A percentile compares a stretch with the other conserved stretches of the same genome.
Conservation (phyloP, 148 eudicot genomes). For the Camellia granthamiana region DNA sequence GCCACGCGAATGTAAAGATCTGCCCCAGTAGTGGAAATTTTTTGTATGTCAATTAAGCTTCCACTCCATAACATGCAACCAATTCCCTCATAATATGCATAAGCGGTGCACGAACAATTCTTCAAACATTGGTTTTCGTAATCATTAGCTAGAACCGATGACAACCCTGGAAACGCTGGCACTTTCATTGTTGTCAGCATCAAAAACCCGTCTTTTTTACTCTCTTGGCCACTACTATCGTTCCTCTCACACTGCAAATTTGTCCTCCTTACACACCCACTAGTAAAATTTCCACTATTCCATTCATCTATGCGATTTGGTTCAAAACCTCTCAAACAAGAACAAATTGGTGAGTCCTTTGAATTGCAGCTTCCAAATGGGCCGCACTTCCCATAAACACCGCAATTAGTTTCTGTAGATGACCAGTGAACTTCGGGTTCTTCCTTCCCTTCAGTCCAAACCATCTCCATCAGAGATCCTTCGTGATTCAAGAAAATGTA, state of each 20-base stretch:
- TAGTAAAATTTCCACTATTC: slow-evolving; percentile 41
- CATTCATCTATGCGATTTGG: slow-evolving; percentile 42
- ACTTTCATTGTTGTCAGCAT: slow-evolving; percentile 34
- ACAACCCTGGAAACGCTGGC: slow-evolving; percentile 30
- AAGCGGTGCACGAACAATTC: slow-evolving; percentile 47
- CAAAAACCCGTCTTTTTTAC: slow-evolving; percentile 39
- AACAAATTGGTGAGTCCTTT: slow-evolving; percentile 32
- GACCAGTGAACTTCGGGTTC: slow-evolving; percentile 29
- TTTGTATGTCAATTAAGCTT: slow-evolving; percentile 37
- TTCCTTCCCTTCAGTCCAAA: slow-evolving; percentile 17
- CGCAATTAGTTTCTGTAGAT: slow-evolving; percentile 27
- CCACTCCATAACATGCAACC: slow-evolving; percentile 49
- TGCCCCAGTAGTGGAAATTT: slow-evolving; percentile 22
- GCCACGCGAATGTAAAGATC: slow-evolving; percentile 43
- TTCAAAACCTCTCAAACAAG: slow-evolving; percentile 49
- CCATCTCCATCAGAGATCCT: slow-evolving; percentile 18
- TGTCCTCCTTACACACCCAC: slow-evolving; percentile 47
- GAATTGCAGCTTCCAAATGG: slow-evolving; percentile 55
- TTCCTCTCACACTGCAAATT: slow-evolving; percentile 34
- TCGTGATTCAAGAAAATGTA: slow-evolving; percentile 19
- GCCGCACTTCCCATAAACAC: slow-evolving; percentile 52
- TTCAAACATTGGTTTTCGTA: slow-evolving; percentile 31
- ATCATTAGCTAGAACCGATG: slow-evolving; percentile 3
- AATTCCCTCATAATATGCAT: slow-evolving; percentile 29
- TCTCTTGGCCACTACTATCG: not conserved